A percentile compares a stretch with the other conserved stretches of the same genome.
Conservation (phyloP, 306 rosid genomes). For the Comarum palustre region DNA sequence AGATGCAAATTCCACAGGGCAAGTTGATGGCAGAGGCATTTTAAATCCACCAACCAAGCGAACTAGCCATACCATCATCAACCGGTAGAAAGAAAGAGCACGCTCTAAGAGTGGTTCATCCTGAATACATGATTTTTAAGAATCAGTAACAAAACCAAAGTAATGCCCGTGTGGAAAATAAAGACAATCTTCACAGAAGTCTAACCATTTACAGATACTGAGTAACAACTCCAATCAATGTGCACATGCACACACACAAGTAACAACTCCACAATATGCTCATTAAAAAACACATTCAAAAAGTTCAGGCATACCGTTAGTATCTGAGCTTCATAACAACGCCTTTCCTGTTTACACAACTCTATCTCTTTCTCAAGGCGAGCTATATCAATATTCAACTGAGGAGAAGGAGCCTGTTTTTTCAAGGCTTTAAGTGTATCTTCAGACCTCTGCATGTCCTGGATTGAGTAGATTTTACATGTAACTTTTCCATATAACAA, state of each 20-base stretch:
- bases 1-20: slow-evolving; percentile 82
- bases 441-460: slow-evolving; percentile 91
- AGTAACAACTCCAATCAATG: background rate
- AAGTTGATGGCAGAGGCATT: slow-evolving; percentile 82
- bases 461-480: slow-evolving; percentile 23
- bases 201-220: background rate
- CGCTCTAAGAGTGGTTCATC: slow-evolving; percentile 74
- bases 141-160: background rate
- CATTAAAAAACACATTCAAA: background rate
- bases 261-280: background rate
- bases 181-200: background rate
- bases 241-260: background rate
- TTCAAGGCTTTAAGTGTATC: slow-evolving; percentile 83
- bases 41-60: slow-evolving; percentile 93
- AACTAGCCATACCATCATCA: slow-evolving; percentile 92
- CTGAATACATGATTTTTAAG: slow-evolving; percentile 36
- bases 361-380: slow-evolving; percentile 92
- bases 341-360: slow-evolving; percentile 76
- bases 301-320: slow-evolving; percentile 55
- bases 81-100: slow-evolving; percentile 78
- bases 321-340: slow-evolving; percentile 91
- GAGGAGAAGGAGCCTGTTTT: slow-evolving; percentile 62
- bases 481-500: slow-evolving; percentile 18
- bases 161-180: background rate
- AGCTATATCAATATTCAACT: slow-evolving; percentile 55